Conservation (phyloP, 108 stramenopile species). For the Fragilaria crotonensis region DNA sequence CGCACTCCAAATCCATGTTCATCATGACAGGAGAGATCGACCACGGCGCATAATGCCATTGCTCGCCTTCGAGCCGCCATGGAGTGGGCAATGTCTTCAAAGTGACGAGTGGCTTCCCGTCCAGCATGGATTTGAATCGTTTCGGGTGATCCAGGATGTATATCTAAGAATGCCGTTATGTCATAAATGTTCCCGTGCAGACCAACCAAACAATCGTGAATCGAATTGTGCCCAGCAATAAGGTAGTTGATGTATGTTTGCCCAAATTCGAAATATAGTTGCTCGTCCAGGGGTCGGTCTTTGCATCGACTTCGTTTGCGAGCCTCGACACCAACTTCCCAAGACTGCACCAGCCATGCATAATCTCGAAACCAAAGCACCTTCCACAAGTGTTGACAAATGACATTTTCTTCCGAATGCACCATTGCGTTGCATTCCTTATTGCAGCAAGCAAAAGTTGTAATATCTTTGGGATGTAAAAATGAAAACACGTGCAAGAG, state of each 20-base stretch:
- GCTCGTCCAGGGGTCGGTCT: not conserved
- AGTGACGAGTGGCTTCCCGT: slow-evolving; percentile 79
- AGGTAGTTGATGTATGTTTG: slow-evolving; percentile 62
- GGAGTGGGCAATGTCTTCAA: slow-evolving; percentile 88
- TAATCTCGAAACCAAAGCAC: slow-evolving; percentile 66
- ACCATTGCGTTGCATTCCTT: slow-evolving; percentile 17
- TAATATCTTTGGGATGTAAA: slow-evolving; percentile 60
- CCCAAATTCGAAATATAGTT: slow-evolving; percentile 71
- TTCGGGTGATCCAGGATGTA: slow-evolving; percentile 89
- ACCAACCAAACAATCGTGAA: slow-evolving; percentile 73
- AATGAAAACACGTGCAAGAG: slow-evolving; percentile 58
- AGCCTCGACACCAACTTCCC: slow-evolving; percentile 59
- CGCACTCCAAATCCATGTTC: not conserved
- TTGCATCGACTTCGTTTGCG: slow-evolving; percentile 27
- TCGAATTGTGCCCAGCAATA: slow-evolving; percentile 61
- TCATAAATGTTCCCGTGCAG: slow-evolving; percentile 85
- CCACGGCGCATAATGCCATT: slow-evolving; percentile 43
- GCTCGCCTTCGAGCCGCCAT: slow-evolving; percentile 52
- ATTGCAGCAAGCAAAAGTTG: slow-evolving; percentile 49
- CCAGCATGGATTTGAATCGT: slow-evolving; percentile 88
- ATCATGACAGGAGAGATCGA: slow-evolving; percentile 31
- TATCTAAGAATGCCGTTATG: slow-evolving; percentile 80
- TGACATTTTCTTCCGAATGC: not conserved
- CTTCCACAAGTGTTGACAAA: slow-evolving; percentile 44
- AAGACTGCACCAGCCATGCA: slow-evolving; percentile 52